These are phyloP conservation scores for Alternaria angustiovoidea DNA, from an alignment of 2,329 filamentous ascomycete genomes.

Conservation along the genomic window DNA sequence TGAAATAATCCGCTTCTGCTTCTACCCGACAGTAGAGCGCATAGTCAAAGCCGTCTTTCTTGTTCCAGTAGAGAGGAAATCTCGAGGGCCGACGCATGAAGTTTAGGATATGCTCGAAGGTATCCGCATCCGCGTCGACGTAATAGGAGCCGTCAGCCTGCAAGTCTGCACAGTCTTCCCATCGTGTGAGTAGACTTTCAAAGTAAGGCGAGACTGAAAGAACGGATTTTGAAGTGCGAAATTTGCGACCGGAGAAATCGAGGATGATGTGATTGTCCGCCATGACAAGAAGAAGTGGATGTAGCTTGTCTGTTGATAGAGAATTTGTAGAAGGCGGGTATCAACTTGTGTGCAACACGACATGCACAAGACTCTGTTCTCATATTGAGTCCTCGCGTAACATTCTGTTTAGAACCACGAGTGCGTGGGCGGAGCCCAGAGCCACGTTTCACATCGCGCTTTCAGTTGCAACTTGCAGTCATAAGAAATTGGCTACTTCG, in stretches of 20 bases:
- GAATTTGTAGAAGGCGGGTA: neutral
- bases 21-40: constrained; percentile 39
- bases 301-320: neutral
- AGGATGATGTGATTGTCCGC: neutral
- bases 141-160: constrained; percentile 41
- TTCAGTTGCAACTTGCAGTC: neutral
- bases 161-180: neutral
- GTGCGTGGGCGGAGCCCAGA: neutral
- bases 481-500: neutral
- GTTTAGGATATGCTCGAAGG: constrained; percentile 34
- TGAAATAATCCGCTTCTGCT: constrained; percentile 43
- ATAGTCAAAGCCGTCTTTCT: constrained; percentile 40
- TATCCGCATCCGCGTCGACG: constrained; percentile 45
- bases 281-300: neutral
- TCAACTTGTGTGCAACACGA: neutral
- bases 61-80: constrained; percentile 43
- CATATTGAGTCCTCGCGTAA: neutral
- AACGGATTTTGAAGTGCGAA: neutral
- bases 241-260: neutral
- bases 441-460: neutral
- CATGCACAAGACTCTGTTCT: neutral
- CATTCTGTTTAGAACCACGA: neutral
- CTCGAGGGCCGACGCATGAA: constrained; percentile 12
- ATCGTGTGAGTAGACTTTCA: neutral
- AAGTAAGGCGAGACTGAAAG: constrained; percentile 6